Percentiles rank a stretch among this genome's conserved stretches.
These are phyloP conservation scores for Globisporangium sylvaticum DNA, from an alignment of 352 stramenopile species.

Conservation along the genomic window DNA sequence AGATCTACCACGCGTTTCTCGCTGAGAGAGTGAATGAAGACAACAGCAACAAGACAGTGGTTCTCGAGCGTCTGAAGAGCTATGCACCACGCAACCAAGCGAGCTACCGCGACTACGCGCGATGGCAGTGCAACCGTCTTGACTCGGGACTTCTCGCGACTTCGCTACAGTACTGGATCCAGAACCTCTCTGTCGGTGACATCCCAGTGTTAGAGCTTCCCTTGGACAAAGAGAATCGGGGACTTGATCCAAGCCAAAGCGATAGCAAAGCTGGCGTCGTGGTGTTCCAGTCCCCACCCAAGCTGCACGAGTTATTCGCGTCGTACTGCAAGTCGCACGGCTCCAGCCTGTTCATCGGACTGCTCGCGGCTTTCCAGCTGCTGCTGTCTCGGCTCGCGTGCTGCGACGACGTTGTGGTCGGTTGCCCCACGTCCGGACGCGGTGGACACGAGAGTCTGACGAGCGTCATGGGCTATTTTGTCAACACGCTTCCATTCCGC, in stretches of 20 bases:
- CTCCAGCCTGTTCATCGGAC: constrained; percentile 43
- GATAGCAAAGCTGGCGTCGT: constrained; percentile 23
- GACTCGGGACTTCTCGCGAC: constrained; percentile 28
- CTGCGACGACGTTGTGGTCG: constrained; percentile 46
- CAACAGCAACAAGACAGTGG: not conserved
- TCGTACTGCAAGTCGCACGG: constrained; percentile 30
- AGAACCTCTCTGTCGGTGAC: constrained; percentile 23
- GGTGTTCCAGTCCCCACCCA: constrained; percentile 27
- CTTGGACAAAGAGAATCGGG: constrained; percentile 25
- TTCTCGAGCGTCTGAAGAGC: not conserved
- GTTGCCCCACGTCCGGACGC: constrained; percentile 32
- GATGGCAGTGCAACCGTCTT: constrained; percentile 38
- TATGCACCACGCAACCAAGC: constrained; percentile 7
- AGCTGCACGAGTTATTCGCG: constrained; percentile 27
- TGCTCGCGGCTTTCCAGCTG: constrained; percentile 43
- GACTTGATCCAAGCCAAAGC: not conserved
- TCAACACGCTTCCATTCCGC: constrained; percentile 52
- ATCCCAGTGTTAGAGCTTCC: constrained; percentile 35
- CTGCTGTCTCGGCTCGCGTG: constrained; percentile 35
- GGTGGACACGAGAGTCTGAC: constrained; percentile 19
- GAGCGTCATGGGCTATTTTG: constrained; percentile 51
- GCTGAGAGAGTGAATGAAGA: not conserved
- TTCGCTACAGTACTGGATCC: constrained; percentile 45
- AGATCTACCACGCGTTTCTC: constrained; percentile 19
- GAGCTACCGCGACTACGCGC: constrained; percentile 46